These are phyloP conservation scores for Mitragyna speciosa DNA, from an alignment of 257 asterid species.

Conservation along the genomic window DNA sequence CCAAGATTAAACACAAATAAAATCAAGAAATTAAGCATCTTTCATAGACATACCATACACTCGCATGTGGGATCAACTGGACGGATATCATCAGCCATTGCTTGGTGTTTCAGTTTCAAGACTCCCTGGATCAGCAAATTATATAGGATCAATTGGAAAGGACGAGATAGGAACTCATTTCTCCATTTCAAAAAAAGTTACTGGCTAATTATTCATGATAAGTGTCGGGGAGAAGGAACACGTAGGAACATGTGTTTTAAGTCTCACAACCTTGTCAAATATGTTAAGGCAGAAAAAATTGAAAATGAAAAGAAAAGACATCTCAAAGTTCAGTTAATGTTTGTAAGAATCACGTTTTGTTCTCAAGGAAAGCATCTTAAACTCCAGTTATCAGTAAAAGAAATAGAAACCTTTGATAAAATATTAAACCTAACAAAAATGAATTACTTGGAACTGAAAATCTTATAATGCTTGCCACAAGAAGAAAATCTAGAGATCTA, in stretches of 20 bases:
- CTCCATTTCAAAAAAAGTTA: neutral
- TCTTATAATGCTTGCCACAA: neutral
- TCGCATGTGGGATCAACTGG: slow-evolving; percentile 77
- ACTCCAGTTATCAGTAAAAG: neutral
- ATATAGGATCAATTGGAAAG: neutral
- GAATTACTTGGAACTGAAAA: neutral
- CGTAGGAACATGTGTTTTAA: too few relatives aligned
- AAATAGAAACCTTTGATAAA: neutral
- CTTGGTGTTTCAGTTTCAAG: slow-evolving; percentile 73
- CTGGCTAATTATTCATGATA: neutral
- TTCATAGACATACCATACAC: slow-evolving; percentile 66
- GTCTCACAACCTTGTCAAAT: neutral
- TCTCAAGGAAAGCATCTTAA: slow-evolving; percentile 1
- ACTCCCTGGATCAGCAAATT: slow-evolving; percentile 65
- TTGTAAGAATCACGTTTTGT: neutral
- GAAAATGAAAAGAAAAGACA: neutral
- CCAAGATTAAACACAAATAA: slow-evolving; percentile 4
- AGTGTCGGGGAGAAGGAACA: too few relatives aligned
- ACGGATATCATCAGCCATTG: slow-evolving; percentile 79
- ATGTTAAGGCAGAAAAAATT: neutral
- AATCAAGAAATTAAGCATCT: slow-evolving; percentile 8
- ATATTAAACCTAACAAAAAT: neutral
- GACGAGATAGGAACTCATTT: neutral
- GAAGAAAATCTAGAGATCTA: neutral
- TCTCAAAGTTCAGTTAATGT: neutral